Base-by-base conservation (phyloP, 2,329 filamentous ascomycete species). In the Apiospora aurea region DNA sequence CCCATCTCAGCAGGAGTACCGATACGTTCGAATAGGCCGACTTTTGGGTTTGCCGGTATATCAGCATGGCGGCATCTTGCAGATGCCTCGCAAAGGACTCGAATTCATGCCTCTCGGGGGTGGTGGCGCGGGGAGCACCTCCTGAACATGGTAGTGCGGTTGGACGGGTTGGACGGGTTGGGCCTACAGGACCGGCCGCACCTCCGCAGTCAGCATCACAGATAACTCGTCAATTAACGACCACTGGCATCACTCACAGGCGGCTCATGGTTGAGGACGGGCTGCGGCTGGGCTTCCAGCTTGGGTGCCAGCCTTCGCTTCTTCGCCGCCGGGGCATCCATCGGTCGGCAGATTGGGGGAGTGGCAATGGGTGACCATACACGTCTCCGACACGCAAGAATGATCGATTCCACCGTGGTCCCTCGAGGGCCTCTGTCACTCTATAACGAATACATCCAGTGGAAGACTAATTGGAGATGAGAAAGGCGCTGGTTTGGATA, bases 61-160 rank as follows among this genome's bases (percentile, higher is more conserved):
- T 91, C 77, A 91, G 84, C 87, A 91, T 91, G 75, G 90, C 90
- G 69, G 90, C 90, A 85, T 92, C 90, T 78, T 92, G 90, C 64
- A 92, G 85, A 82, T 92, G 90, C 67, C 90, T 87, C 73, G 90
- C 90, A 78, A 92, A 92, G 70, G 88, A 87, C 80, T 92, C 90
- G 81, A 92, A 92, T 77, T 91, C 89, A 81, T 89, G 86, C 75
- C 88, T 86, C 76, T 89, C 86, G 11, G 78, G 77, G 79, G 76
- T 66, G 78, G 79, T 64, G 78, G 79, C 66, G 77, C 75, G 18
- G 70, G 49, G 49, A 69, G 24, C 64, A 72, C 73, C 41, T 80
- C 78, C 71, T 78, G 77, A 49, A 68, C 68, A 73, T 76, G 61
- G 70, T 71, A 57, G 57, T 64, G 43, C 68, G 46, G 57, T 69